Percentiles rank a stretch among this genome's conserved stretches.
Evolutionary conservation across 306 rosid species (phyloP).

Genomic region (Quercus alba): DNA sequence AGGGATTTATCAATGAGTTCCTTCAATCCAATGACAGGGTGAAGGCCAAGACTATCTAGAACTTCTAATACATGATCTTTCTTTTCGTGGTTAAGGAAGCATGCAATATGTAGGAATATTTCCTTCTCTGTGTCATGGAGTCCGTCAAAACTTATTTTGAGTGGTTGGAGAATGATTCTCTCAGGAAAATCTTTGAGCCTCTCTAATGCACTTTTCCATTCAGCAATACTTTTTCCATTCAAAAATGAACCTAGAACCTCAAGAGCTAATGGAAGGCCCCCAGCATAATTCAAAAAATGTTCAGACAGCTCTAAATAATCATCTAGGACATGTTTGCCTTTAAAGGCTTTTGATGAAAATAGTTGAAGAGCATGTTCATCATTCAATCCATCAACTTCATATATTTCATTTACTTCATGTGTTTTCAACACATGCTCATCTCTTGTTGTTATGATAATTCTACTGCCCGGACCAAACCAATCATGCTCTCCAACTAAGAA

Average conservation of each 20-base stretch:
- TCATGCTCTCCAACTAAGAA: accelerated
- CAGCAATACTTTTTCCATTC: neutral
- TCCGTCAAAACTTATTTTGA: neutral
- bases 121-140: neutral
- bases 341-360: accelerated
- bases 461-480: neutral
- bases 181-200: neutral
- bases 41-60: neutral
- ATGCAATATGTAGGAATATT: neutral
- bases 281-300: accelerated
- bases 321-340: accelerated
- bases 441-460: no score
- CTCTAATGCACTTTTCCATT: neutral
- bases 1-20: neutral
- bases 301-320: accelerated
- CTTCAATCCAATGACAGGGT: neutral
- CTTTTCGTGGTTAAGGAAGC: neutral
- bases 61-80: neutral
- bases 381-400: neutral
- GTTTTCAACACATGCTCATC: accelerated
- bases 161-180: accelerated
- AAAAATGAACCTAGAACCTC: neutral
- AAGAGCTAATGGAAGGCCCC: neutral
- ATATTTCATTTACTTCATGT: accelerated
- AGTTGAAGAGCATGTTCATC: neutral